A percentile compares a stretch with the other conserved stretches of the same genome.
phyloP scores from a whole-genome alignment of 73 alveolate genomes.

The Uronychia binucleata region DNA sequence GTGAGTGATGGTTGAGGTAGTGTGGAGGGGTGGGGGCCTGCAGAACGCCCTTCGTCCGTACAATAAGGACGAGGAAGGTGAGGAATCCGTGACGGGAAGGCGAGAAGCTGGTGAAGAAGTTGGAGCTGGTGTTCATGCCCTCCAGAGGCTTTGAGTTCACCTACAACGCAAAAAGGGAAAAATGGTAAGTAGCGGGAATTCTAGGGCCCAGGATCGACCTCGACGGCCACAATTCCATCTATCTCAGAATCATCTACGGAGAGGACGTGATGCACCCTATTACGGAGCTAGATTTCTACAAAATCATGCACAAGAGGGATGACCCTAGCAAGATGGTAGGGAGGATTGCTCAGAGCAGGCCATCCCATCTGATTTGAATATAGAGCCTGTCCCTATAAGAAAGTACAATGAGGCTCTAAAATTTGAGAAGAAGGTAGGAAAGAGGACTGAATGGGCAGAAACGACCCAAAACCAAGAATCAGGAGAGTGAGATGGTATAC shows the following conservation, averaged over 20 bases:
- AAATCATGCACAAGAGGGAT: constrained; percentile 23
- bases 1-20: not conserved
- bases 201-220: constrained; percentile 30
- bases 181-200: not conserved
- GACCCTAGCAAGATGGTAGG: constrained; percentile 45
- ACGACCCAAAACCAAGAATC: not conserved
- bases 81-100: not conserved
- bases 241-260: constrained; percentile 45
- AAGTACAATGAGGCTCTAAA: constrained; percentile 10
- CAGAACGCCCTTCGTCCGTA: not conserved
- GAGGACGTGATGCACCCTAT: constrained; percentile 15
- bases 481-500: constrained; percentile 12
- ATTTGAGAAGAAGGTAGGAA: constrained; percentile 18
- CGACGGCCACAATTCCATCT: constrained; percentile 36
- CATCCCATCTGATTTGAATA: constrained; percentile 23
- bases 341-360: not conserved
- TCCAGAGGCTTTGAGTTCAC: not conserved
- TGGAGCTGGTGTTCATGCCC: not conserved
- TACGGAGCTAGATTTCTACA: constrained; percentile 39
- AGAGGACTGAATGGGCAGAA: not conserved
- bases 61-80: not conserved
- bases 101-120: not conserved
- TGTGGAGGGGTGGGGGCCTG: not conserved
- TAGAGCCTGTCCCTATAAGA: constrained; percentile 48
- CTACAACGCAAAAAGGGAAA: not conserved